phyloP scores from a whole-genome alignment of 352 stramenopile species.

The Phytopythium litorale region DNA sequence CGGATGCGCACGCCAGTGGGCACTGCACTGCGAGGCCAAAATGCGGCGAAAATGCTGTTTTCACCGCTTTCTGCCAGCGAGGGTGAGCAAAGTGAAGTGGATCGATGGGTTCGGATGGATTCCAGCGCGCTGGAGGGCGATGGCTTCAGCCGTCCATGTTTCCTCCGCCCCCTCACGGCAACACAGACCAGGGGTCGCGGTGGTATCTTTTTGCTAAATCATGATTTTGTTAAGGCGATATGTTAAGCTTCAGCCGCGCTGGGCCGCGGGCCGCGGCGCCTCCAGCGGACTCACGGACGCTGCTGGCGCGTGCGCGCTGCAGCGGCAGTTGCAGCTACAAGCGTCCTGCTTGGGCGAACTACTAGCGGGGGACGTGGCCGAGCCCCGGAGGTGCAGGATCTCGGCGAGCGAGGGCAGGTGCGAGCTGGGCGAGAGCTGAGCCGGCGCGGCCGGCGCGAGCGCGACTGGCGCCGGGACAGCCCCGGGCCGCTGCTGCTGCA shows the following conservation, averaged over 20 bases:
- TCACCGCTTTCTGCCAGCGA: too few relatives aligned
- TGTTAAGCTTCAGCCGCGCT: constrained; percentile 14
- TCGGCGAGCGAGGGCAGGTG: constrained; percentile 62
- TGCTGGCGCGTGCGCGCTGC: constrained; percentile 18
- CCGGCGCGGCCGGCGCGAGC: constrained; percentile 6
- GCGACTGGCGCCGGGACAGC: constrained; percentile 1
- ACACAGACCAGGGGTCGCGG: neutral
- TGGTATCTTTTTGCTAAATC: constrained; percentile 3
- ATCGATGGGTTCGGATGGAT: too few relatives aligned
- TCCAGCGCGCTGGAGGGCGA: neutral
- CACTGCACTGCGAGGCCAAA: too few relatives aligned
- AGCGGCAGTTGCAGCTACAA: constrained; percentile 33
- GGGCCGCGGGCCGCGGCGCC: constrained; percentile 16
- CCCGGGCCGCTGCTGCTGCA: constrained; percentile 18
- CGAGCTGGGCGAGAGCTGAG: constrained; percentile 38
- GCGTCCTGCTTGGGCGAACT: constrained; percentile 5
- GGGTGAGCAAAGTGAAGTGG: too few relatives aligned
- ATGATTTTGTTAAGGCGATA: constrained; percentile 1
- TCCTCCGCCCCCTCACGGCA: neutral
- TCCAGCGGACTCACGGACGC: constrained; percentile 8
- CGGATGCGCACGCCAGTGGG: too few relatives aligned
- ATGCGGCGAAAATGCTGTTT: too few relatives aligned
- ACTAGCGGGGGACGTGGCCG: neutral
- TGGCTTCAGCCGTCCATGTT: neutral
- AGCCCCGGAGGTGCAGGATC: constrained; percentile 65